These are phyloP conservation scores for Aspergillus fijiensis DNA, from an alignment of 2,329 filamentous ascomycete species.

Conservation along the genomic window DNA sequence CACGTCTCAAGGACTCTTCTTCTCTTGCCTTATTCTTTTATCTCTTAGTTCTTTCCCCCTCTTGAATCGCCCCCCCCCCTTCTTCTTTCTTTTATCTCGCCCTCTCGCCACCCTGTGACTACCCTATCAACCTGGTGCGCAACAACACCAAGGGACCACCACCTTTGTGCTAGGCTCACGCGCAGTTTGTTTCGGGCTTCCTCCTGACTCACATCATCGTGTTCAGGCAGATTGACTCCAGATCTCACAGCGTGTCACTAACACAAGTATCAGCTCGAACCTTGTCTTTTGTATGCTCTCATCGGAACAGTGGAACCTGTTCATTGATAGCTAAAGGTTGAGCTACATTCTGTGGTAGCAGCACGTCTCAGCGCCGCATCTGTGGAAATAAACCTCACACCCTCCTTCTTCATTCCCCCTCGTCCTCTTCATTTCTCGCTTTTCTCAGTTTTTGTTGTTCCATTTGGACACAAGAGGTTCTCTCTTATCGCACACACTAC, in stretches of 20 bases:
- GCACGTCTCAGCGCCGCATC: not conserved
- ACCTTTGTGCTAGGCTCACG: not conserved
- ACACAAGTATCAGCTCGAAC: not conserved
- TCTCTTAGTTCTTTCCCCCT: not conserved
- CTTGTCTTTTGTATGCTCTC: not conserved
- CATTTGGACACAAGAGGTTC: constrained; percentile 6
- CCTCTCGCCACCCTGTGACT: not conserved
- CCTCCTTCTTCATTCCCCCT: not conserved
- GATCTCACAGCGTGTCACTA: not conserved
- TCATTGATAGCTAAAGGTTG: not conserved
- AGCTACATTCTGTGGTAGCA: not conserved
- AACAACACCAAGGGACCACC: not conserved
- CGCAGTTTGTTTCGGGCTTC: not conserved
- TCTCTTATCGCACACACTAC: constrained; percentile 16
- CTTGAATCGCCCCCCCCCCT: not conserved
- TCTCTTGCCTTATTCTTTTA: too few species aligned
- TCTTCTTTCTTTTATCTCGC: not conserved
- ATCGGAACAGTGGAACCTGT: too few species aligned
- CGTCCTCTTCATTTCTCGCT: not conserved
- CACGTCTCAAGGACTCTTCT: constrained; percentile 16
- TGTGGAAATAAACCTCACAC: not conserved
- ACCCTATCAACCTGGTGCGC: not conserved
- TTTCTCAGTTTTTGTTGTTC: not conserved
- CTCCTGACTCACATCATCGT: not conserved
- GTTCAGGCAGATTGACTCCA: not conserved